Base-by-base conservation (phyloP, 371 early-diverging fungal genomes). In the Paraphysoderma sedebokerense region DNA sequence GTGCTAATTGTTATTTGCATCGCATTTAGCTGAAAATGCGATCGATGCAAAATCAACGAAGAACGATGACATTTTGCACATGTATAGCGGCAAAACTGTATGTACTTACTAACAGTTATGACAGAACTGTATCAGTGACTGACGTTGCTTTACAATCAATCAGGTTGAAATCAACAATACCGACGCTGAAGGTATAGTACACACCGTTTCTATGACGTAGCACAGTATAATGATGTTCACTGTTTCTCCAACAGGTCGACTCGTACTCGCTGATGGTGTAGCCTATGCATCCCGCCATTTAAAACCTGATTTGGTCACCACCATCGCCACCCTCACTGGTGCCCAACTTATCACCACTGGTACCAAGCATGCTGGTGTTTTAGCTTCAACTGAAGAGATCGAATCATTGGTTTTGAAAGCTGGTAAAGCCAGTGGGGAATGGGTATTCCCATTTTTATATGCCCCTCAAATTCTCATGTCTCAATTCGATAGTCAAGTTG, bases 141-240 rank as follows among this genome's bases (percentile, higher is more conserved):
- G n/a, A n/a, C n/a, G n/a, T n/a, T n/a, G n/a, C n/a, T n/a, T n/a
- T n/a, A n/a, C n/a, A n/a, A n/a, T n/a, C n/a, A n/a, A n/a, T n/a
- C n/a, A n/a, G n/a, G 59, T 70, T 13, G 70, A 70, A 57, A 46
- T 68, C 38, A 68, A 66, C 59, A 68, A 68, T 52, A 69, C 68
- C 20, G 70, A 67, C 51, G 65, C 65, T 13, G 29, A 53, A n/a
- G 26, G 5, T n/a, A 23, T 41, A 13, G 11, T 24, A 15, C 19
- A 46, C 40, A n/a, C 35, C 35, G 27, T 36, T 46, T 35, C n/a
- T 38, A 9, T 46, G 17, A 15, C 19, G 46, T 17, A 34, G 38
- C 8, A 38, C 15, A 12, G 52, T 8, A 36, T 2, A 31, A 26
- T 23, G 19, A 53, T 38, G 22, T 29, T 61, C 9, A 9, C 17